A percentile compares a stretch with the other conserved stretches of the same genome.
These are phyloP conservation scores for Dittrichia graveolens DNA, from an alignment of 129 eudicot species.

Conservation along the genomic window DNA sequence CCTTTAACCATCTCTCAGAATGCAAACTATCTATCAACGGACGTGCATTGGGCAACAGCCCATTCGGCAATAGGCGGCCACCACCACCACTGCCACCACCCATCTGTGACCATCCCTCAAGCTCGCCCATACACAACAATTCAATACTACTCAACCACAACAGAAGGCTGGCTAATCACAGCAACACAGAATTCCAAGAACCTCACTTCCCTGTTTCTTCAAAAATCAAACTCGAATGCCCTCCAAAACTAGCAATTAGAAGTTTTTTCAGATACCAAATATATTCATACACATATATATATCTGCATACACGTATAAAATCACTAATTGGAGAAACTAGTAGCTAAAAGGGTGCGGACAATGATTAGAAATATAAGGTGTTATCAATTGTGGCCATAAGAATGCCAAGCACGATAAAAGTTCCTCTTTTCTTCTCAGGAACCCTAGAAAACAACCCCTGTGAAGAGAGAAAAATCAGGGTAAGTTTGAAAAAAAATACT, in stretches of 20 bases:
- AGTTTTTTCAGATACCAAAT: constrained; percentile 14
- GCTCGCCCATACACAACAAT: constrained; percentile 69
- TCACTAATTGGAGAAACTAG: neutral
- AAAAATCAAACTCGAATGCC: neutral
- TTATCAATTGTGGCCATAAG: constrained; percentile 15
- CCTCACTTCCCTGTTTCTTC: neutral
- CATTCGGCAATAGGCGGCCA: constrained; percentile 58
- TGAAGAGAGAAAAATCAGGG: neutral
- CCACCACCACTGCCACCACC: constrained; percentile 41
- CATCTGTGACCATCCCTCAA: constrained; percentile 71
- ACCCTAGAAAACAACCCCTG: constrained; percentile 22
- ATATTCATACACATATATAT: constrained; percentile 9
- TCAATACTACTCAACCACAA: constrained; percentile 19
- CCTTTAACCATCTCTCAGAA: constrained; percentile 74
- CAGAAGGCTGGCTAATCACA: neutral
- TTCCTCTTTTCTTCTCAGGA: neutral
- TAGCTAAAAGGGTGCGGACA: neutral
- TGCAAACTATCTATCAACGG: constrained; percentile 60
- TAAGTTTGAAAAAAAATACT: constrained; percentile 7
- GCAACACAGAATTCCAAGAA: constrained; percentile 9
- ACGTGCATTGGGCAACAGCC: constrained; percentile 75
- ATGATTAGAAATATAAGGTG: constrained; percentile 1
- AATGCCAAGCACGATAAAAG: constrained; percentile 25
- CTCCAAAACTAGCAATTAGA: constrained; percentile 16
- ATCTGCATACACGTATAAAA: constrained; percentile 17